phyloP scores from a whole-genome alignment of 352 stramenopile genomes.

The Phytopythium helicoides region DNA sequence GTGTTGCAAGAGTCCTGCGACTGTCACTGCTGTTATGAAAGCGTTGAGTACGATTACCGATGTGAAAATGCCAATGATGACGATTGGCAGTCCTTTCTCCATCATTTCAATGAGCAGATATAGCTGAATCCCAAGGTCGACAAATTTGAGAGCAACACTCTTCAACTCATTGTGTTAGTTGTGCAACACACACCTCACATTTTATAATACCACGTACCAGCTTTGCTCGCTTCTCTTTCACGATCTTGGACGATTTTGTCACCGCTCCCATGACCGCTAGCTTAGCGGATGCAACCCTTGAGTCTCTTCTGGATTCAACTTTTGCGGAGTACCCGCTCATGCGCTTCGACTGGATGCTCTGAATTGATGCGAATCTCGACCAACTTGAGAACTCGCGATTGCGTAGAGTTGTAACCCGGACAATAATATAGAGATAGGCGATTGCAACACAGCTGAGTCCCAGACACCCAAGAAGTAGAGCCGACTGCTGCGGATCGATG shows the following conservation, averaged over 20 bases:
- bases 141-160: slow-evolving; percentile 2
- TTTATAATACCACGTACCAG: no score
- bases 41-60: slow-evolving; percentile 5
- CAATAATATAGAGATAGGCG: slow-evolving; percentile 5
- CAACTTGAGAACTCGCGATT: not conserved
- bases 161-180: no score
- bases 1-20: not conserved
- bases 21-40: not conserved
- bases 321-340: not conserved
- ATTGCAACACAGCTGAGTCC: not conserved
- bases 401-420: not conserved
- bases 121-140: slow-evolving; percentile 7
- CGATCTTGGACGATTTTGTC: no score
- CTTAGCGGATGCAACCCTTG: no score
- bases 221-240: no score
- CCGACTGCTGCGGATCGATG: not conserved
- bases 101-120: slow-evolving; percentile 10
- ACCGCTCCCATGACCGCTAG: no score
- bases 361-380: not conserved
- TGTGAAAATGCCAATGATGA: not conserved
- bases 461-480: not conserved
- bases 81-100: slow-evolving; percentile 7
- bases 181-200: no score
- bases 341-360: not conserved
- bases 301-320: no score